Evolutionary conservation across 2,329 filamentous ascomycete species (phyloP).

Genomic region (Lomentospora prolificans): DNA sequence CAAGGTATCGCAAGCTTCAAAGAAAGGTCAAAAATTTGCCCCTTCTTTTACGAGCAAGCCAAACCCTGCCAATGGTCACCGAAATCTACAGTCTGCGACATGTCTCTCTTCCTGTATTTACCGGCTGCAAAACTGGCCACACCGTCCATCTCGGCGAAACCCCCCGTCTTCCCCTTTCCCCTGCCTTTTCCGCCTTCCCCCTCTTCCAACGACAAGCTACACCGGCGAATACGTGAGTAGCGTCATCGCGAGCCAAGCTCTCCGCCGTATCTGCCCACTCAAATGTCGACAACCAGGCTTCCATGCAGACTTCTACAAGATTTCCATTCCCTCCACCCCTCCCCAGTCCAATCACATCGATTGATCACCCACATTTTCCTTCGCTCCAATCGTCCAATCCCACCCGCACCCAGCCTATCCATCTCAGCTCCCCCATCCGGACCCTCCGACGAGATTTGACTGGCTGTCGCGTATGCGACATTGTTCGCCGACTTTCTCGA

Average conservation of each 20-base stretch:
- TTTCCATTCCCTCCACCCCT: background rate
- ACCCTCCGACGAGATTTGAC: background rate
- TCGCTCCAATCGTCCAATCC: background rate
- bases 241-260: background rate
- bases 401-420: background rate
- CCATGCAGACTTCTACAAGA: background rate
- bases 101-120: background rate
- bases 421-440: constrained; percentile 1
- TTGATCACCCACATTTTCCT: background rate
- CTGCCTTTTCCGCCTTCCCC: background rate
- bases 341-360: no score
- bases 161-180: no score
- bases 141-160: background rate
- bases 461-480: background rate
- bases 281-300: background rate
- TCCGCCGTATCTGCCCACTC: background rate
- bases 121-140: background rate
- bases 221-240: background rate
- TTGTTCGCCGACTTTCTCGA: background rate
- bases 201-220: background rate
- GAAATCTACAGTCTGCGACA: background rate
- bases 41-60: background rate
- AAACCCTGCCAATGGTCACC: background rate
- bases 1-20: no score
- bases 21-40: no score